Conservation (phyloP, 2,329 filamentous ascomycete genomes). For the Trichoderma sp. region DNA sequence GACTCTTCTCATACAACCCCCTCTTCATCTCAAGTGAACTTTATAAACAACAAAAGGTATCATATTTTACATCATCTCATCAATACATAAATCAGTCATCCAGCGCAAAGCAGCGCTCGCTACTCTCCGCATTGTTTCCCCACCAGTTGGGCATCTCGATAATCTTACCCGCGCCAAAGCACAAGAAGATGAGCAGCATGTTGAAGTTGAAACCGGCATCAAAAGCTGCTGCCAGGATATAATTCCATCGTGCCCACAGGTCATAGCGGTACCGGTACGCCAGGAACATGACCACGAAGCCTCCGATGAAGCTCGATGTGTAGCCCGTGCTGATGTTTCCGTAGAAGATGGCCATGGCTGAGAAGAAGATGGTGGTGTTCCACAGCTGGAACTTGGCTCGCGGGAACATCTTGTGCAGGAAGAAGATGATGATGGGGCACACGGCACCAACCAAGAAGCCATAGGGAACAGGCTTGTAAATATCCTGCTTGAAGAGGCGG, state of each 20-base stretch:
- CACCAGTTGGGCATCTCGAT: conserved; percentile 62
- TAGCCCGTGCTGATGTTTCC: conserved; percentile 61
- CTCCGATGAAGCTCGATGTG: conserved; percentile 55
- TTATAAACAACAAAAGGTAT: background rate
- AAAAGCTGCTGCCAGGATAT: conserved; percentile 58
- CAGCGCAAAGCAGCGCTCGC: conserved; percentile 58
- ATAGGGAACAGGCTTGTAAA: conserved; percentile 49
- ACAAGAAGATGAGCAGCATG: conserved; percentile 59
- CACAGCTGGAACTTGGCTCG: conserved; percentile 53
- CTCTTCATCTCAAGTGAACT: background rate
- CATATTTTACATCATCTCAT: background rate
- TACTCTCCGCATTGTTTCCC: conserved; percentile 55
- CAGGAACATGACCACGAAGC: conserved; percentile 59
- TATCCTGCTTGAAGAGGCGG: conserved; percentile 46
- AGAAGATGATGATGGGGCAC: conserved; percentile 46
- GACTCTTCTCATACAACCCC: background rate
- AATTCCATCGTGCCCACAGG: conserved; percentile 60
- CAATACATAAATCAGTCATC: conserved; percentile 1
- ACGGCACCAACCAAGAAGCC: conserved; percentile 51
- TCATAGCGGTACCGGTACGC: conserved; percentile 54
- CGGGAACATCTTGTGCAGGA: conserved; percentile 52
- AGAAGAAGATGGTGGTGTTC: conserved; percentile 63
- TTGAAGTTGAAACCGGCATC: conserved; percentile 63
- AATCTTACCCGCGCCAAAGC: conserved; percentile 55
- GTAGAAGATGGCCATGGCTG: conserved; percentile 53